Percentiles rank a stretch among this genome's conserved stretches.
phyloP scores from a whole-genome alignment of 1,139 yeast species.

The Suhomyces maxii region DNA sequence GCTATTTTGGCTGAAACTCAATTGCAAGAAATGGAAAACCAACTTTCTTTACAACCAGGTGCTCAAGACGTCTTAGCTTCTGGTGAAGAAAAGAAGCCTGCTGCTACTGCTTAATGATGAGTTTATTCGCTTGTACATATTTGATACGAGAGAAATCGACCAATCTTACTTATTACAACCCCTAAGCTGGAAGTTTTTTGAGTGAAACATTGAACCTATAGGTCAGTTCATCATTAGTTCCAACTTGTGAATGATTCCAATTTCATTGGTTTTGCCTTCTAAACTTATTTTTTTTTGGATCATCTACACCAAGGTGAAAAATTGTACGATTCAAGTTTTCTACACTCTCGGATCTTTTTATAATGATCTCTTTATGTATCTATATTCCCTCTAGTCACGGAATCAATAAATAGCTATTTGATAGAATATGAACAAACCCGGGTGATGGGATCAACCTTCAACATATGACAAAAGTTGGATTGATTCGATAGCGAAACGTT shows the following conservation, averaged over 20 bases:
- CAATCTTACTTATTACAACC: too few relatives aligned
- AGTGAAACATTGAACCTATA: too few relatives aligned
- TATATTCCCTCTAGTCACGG: conserved; percentile 1
- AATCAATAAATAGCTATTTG: conserved; percentile 1
- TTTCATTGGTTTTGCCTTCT: too few relatives aligned
- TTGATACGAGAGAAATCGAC: conserved; percentile 3
- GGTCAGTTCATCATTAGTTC: too few relatives aligned
- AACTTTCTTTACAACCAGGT: conserved; percentile 81
- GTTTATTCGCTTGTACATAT: conserved; percentile 9
- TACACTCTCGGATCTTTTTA: conserved; percentile 4
- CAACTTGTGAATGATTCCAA: too few relatives aligned
- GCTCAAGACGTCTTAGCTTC: conserved; percentile 83
- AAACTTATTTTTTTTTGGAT: too few relatives aligned
- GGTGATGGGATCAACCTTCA: too few relatives aligned
- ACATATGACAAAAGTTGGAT: too few relatives aligned
- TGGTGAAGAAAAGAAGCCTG: conserved; percentile 37
- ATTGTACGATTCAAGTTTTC: too few relatives aligned
- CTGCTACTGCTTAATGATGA: conserved; percentile 9
- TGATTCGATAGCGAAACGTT: too few relatives aligned
- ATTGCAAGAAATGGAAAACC: conserved; percentile 91
- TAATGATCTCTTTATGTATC: conserved; percentile 10
- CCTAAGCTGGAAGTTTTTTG: too few relatives aligned
- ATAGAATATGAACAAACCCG: neutral
- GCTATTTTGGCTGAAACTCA: conserved; percentile 92
- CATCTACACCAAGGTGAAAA: too few relatives aligned